Conservation (phyloP, 768 basidiomycete species). For the Trametopsis cervina region DNA sequence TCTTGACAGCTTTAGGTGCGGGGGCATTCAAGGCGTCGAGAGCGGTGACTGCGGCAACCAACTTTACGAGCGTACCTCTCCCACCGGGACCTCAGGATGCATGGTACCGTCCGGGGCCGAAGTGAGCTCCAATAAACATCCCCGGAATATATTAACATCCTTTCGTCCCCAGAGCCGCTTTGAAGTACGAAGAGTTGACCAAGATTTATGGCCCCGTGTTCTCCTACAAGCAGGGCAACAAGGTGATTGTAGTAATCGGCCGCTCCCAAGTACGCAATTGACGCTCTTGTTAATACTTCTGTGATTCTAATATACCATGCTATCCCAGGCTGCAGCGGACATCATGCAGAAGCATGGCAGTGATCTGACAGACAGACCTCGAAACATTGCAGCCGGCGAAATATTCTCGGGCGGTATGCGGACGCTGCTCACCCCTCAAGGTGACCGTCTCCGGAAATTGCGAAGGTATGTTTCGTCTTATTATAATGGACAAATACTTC, state of each 20-base stretch:
- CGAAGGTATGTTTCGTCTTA: conserved; percentile 15
- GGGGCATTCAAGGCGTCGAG: no score
- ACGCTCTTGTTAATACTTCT: not conserved
- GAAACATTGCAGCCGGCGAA: conserved; percentile 28
- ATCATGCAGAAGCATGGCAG: conserved; percentile 35
- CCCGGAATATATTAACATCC: not conserved
- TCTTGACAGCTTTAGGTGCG: no score
- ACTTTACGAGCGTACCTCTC: no score
- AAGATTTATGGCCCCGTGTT: conserved; percentile 11
- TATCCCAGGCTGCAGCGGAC: conserved; percentile 27
- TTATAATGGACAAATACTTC: not conserved
- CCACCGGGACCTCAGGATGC: conserved; percentile 1
- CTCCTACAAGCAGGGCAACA: conserved; percentile 5
- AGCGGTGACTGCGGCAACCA: no score
- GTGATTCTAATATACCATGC: not conserved
- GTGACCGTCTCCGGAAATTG: conserved; percentile 25
- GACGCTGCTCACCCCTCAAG: conserved; percentile 19
- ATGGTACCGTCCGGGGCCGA: conserved; percentile 4
- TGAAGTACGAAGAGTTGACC: conserved; percentile 2
- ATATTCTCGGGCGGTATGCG: conserved; percentile 29
- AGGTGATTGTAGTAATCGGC: conserved; percentile 4
- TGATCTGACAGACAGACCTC: conserved; percentile 29
- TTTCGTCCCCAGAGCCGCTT: conserved; percentile 2
- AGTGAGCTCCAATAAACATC: not conserved
- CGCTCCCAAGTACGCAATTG: conserved; percentile 9